A percentile compares a stretch with the other conserved stretches of the same genome.
These are phyloP conservation scores for Xerocomus nothofagi DNA, from an alignment of 1,284 basidiomycete genomes.

Conservation along the genomic window DNA sequence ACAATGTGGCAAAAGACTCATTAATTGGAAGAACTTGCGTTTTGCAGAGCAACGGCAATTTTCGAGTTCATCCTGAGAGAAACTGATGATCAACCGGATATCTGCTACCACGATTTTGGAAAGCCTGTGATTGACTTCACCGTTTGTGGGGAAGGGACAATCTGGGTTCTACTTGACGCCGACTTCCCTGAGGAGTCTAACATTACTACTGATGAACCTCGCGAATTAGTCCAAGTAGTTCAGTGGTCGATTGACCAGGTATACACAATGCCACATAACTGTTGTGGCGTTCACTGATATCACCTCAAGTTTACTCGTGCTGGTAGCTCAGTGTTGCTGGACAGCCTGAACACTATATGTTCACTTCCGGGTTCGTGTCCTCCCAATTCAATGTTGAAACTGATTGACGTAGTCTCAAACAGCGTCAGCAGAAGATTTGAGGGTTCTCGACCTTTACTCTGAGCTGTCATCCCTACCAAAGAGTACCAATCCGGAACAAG, in stretches of 20 bases:
- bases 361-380: conserved; percentile 25
- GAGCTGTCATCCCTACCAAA: conserved; percentile 65
- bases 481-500: conserved; percentile 46
- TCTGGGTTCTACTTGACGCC: conserved; percentile 55
- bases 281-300: background rate
- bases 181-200: conserved; percentile 32
- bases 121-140: conserved; percentile 63
- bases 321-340: conserved; percentile 15
- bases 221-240: conserved; percentile 17
- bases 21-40: conserved; percentile 1
- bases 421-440: conserved; percentile 52
- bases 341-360: conserved; percentile 35
- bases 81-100: conserved; percentile 26
- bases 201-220: conserved; percentile 45
- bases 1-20: background rate
- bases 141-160: conserved; percentile 37
- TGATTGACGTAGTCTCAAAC: conserved; percentile 6
- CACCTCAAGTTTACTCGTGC: conserved; percentile 22
- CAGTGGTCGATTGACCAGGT: conserved; percentile 25
- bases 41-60: conserved; percentile 63
- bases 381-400: conserved; percentile 21
- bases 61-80: conserved; percentile 50
- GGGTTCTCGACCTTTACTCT: conserved; percentile 60
- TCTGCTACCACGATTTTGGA: conserved; percentile 51
- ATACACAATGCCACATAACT: background rate